A percentile compares a stretch with the other conserved stretches of the same genome.
Evolutionary conservation across 208 protist genomes (phyloP).

Genomic region (Borovskyia barvae): DNA sequence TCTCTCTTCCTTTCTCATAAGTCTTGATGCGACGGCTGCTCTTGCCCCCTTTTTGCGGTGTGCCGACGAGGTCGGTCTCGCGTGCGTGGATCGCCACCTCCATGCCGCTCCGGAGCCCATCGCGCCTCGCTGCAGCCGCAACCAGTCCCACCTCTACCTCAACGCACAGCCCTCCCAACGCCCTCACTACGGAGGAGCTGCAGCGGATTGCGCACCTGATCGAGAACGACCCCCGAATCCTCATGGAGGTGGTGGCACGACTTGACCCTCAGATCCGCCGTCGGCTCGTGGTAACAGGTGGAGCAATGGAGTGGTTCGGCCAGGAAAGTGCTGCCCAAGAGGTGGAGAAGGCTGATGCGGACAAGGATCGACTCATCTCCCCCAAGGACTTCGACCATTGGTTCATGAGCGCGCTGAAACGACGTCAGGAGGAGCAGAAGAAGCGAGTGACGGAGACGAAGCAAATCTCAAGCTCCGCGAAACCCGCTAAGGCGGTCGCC

Average conservation of each 20-base stretch:
- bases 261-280: constrained; percentile 72
- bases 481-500: background rate
- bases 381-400: constrained; percentile 92
- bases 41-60: too few relatives aligned
- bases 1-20: too few relatives aligned
- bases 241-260: constrained; percentile 77
- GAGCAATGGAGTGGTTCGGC: constrained; percentile 91
- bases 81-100: background rate
- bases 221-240: constrained; percentile 79
- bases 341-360: constrained; percentile 74
- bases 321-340: constrained; percentile 80
- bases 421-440: constrained; percentile 48
- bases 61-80: background rate
- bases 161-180: background rate
- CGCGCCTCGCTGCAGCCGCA: background rate
- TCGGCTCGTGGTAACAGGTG: constrained; percentile 79
- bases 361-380: constrained; percentile 81
- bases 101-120: background rate
- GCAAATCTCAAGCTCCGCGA: background rate
- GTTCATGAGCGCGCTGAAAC: constrained; percentile 81
- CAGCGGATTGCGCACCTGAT: constrained; percentile 61
- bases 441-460: constrained; percentile 20
- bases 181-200: constrained; percentile 49
- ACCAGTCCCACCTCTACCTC: background rate
- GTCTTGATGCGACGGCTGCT: too few relatives aligned